phyloP scores from a whole-genome alignment of 2,329 filamentous ascomycete genomes.

The Lachnellula subtilissima region DNA sequence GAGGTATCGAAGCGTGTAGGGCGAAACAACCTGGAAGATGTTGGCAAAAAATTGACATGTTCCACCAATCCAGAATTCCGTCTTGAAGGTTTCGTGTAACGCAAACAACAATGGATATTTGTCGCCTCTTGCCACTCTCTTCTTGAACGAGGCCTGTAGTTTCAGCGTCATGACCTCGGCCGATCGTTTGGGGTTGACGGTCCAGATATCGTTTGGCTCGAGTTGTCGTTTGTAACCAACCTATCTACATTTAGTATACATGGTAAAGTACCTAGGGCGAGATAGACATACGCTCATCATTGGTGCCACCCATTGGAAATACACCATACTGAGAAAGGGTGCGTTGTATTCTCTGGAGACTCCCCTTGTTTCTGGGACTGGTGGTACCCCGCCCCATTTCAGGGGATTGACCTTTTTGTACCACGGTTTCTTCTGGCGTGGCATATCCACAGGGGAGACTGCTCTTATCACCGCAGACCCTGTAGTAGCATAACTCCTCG shows the following conservation, averaged over 20 bases:
- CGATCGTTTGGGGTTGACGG: conserved; percentile 74
- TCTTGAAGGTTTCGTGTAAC: conserved; percentile 78
- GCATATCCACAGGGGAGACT: conserved; percentile 27
- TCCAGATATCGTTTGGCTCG: conserved; percentile 81
- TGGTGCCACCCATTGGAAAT: conserved; percentile 87
- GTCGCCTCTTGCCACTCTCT: conserved; percentile 60
- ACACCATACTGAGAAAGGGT: conserved; percentile 66
- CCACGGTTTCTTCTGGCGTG: conserved; percentile 51
- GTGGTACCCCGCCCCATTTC: conserved; percentile 52
- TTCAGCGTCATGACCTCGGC: conserved; percentile 64
- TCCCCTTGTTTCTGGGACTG: conserved; percentile 48
- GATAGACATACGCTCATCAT: conserved; percentile 65
- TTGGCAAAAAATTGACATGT: conserved; percentile 68
- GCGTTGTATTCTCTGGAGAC: conserved; percentile 68
- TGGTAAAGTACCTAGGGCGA: background rate
- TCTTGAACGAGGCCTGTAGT: conserved; percentile 64
- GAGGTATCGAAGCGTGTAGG: conserved; percentile 79
- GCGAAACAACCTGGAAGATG: conserved; percentile 74
- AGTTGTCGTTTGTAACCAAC: conserved; percentile 81
- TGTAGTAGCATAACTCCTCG: conserved; percentile 51
- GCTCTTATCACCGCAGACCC: conserved; percentile 44
- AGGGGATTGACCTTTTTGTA: conserved; percentile 58
- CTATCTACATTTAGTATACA: conserved; percentile 37
- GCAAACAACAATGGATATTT: conserved; percentile 74
- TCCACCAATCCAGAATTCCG: conserved; percentile 83